Conservation (phyloP, 495 filamentous ascomycete species). For the Penicillium silybi region DNA sequence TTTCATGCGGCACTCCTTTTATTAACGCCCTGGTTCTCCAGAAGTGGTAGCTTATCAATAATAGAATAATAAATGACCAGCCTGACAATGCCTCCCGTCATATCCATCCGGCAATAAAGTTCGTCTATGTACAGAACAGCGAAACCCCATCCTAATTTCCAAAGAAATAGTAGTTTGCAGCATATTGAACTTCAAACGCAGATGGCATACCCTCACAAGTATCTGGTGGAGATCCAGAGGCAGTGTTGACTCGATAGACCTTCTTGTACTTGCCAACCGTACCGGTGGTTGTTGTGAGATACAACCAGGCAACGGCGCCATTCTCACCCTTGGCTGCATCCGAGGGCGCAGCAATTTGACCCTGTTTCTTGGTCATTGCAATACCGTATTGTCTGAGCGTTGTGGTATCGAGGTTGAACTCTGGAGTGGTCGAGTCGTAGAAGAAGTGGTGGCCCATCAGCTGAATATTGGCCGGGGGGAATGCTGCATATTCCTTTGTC, state of each 20-base stretch:
- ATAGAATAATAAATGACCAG: constrained; percentile 8
- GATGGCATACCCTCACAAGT: constrained; percentile 65
- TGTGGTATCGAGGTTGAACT: constrained; percentile 72
- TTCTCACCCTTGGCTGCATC: constrained; percentile 50
- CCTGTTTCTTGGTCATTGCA: constrained; percentile 56
- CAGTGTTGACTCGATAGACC: constrained; percentile 84
- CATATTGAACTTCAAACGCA: constrained; percentile 71
- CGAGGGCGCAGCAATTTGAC: constrained; percentile 53
- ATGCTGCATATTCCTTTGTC: constrained; percentile 13
- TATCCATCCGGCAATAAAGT: constrained; percentile 2
- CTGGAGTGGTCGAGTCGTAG: constrained; percentile 59
- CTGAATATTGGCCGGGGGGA: constrained; percentile 51
- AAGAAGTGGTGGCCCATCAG: constrained; percentile 81
- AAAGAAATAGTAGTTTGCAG: constrained; percentile 68
- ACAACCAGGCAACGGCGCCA: constrained; percentile 59
- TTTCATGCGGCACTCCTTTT: not conserved
- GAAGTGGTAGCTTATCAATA: not conserved
- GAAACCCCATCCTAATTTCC: constrained; percentile 32
- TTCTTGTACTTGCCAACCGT: constrained; percentile 62
- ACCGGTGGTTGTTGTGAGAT: constrained; percentile 46
- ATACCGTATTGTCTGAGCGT: constrained; percentile 52
- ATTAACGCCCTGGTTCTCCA: constrained; percentile 6
- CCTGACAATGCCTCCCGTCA: constrained; percentile 4
- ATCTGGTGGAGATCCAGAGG: constrained; percentile 70
- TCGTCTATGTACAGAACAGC: constrained; percentile 13